Conservation (phyloP, 768 basidiomycete species). For the Sistotremastrum suecicum region DNA sequence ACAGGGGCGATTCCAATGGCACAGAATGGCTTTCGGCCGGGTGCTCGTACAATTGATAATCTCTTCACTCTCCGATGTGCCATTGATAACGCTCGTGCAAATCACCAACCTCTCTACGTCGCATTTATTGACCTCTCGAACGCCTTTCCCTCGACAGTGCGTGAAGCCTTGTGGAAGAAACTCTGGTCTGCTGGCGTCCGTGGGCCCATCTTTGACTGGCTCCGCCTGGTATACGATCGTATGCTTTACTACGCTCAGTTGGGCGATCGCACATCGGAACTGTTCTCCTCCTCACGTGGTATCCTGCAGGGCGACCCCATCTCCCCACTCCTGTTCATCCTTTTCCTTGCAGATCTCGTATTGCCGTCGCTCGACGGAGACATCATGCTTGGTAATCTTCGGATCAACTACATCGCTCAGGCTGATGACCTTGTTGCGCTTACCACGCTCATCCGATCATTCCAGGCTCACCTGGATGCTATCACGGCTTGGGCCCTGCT, state of each 20-base stretch:
- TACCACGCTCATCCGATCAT: conserved; percentile 6
- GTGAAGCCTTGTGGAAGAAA: conserved; percentile 19
- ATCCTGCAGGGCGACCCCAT: conserved; percentile 16
- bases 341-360: conserved; percentile 13
- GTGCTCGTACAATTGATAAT: conserved; percentile 18
- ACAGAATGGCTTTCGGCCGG: conserved; percentile 18
- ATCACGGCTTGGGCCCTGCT: conserved; percentile 11
- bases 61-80: conserved; percentile 9
- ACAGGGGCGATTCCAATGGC: conserved; percentile 16
- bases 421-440: conserved; percentile 15
- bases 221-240: conserved; percentile 3
- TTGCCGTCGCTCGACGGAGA: conserved; percentile 6
- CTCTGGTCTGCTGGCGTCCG: conserved; percentile 9
- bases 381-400: no score
- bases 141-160: conserved; percentile 22
- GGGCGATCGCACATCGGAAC: no score
- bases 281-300: no score
- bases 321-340: conserved; percentile 15
- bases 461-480: conserved; percentile 10
- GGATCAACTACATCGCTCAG: no score
- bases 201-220: conserved; percentile 7
- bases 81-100: conserved; percentile 8
- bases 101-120: conserved; percentile 8
- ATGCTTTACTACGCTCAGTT: conserved; percentile 4
- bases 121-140: conserved; percentile 16